These are phyloP conservation scores for Vigna angularis DNA, from an alignment of 306 rosid genomes.

Conservation along the genomic window DNA sequence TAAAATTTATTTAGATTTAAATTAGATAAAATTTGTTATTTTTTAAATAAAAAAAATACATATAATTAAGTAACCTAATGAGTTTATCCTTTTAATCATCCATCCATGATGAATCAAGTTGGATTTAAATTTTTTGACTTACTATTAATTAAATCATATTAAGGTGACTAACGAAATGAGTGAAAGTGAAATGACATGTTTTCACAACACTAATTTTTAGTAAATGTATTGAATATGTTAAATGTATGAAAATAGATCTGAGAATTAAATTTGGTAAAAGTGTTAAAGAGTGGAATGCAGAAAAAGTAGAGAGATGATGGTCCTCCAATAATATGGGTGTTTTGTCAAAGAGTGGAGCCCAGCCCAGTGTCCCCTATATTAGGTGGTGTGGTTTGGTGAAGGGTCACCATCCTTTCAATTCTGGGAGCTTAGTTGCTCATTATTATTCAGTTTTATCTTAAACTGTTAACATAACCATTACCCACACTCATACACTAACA, in stretches of 20 bases:
- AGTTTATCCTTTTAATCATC: no score
- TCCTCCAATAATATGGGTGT: conserved; percentile 46
- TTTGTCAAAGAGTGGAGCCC: conserved; percentile 63
- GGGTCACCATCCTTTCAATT: conserved; percentile 47
- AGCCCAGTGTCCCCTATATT: conserved; percentile 51
- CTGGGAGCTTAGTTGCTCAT: conserved; percentile 39
- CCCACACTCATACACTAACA: conserved; percentile 24
- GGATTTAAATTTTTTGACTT: no score
- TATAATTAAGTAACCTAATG: no score
- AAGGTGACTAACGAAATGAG: no score
- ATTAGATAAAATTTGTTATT: no score
- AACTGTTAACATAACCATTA: conserved; percentile 1
- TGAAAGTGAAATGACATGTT: no score
- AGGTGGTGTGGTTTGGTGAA: conserved; percentile 55
- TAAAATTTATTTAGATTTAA: no score
- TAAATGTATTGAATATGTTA: no score
- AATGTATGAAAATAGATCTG: background rate
- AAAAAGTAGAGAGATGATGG: conserved; percentile 15
- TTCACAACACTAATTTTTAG: no score
- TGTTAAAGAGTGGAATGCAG: background rate
- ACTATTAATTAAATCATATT: no score
- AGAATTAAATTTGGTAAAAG: background rate
- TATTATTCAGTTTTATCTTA: conserved; percentile 39
- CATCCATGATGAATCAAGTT: no score
- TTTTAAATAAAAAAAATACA: no score